Evolutionary conservation across 1,139 yeast species (phyloP).

Genomic region (Taphrina flavorubra): DNA sequence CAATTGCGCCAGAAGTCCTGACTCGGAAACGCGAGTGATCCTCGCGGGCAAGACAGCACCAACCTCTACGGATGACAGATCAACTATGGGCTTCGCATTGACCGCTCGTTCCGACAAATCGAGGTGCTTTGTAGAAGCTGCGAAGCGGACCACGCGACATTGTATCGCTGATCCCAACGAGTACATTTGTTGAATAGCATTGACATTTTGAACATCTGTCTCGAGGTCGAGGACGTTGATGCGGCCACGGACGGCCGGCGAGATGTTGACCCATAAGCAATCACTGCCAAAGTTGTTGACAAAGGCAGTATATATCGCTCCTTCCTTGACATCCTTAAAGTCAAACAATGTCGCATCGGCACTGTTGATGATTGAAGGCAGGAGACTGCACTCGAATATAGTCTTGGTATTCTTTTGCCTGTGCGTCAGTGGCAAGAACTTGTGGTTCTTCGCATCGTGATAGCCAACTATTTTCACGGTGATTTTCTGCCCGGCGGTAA

Average conservation of each 20-base stretch:
- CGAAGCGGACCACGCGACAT: slow-evolving; percentile 63
- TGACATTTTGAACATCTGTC: slow-evolving; percentile 53
- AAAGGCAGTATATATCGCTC: slow-evolving; percentile 58
- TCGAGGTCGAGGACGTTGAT: slow-evolving; percentile 67
- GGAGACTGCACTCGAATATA: slow-evolving; percentile 70
- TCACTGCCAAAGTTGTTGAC: slow-evolving; percentile 63
- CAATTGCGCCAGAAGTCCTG: slow-evolving; percentile 66
- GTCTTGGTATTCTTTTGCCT: slow-evolving; percentile 60
- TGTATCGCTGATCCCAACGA: slow-evolving; percentile 75
- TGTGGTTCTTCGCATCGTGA: slow-evolving; percentile 74
- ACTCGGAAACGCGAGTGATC: slow-evolving; percentile 66
- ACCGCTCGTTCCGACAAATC: slow-evolving; percentile 60
- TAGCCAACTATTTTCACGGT: slow-evolving; percentile 75
- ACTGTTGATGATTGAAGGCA: slow-evolving; percentile 54
- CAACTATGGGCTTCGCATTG: slow-evolving; percentile 42
- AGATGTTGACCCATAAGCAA: slow-evolving; percentile 69
- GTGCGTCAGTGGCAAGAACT: slow-evolving; percentile 71
- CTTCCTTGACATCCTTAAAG: slow-evolving; percentile 56
- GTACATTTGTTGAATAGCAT: slow-evolving; percentile 60
- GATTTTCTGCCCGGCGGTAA: slow-evolving; percentile 64
- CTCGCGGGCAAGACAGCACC: slow-evolving; percentile 71
- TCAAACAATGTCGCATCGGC: slow-evolving; percentile 51
- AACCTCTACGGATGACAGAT: slow-evolving; percentile 49
- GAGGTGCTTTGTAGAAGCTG: slow-evolving; percentile 60
- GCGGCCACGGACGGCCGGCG: slow-evolving; percentile 72